Evolutionary conservation across 2,329 filamentous ascomycete genomes (phyloP), one percentile per base, ranked within the genome.

Genomic region (Bipolaris oryzae): DNA sequence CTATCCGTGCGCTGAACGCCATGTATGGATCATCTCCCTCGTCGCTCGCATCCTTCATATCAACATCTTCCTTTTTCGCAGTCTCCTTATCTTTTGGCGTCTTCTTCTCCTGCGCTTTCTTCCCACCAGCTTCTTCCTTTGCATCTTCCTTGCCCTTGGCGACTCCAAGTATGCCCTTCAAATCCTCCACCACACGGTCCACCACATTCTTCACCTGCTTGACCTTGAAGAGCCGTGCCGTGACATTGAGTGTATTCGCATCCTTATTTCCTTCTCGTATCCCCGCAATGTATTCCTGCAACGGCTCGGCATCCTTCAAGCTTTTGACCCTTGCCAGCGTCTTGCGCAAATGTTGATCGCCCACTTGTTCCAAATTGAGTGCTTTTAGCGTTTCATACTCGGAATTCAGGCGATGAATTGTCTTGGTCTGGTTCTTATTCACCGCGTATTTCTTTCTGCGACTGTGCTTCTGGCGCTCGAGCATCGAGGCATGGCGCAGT

Each of bases 381-480:
- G 71, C 82, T 78, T 88, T 88, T 49, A 87, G 71, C 20, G 82
- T 82, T 42, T 78, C 74, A 42, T 87, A 81, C 68, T 88, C 90
- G 33, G 83, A 82, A 60, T 90, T 84, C 31, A 93, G 77, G 18
- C 89, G 80, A 55, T 79, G 77, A 20, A 84, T 77, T 68, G 87
- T 76, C 21, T 73, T 72, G 18, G 73, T 73, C 31, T 84, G 79
- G 10, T 77, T 77, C 35, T 81, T 78, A 7, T 72, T 62, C 38
- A 74, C 77, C 0, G 84, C 84, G 2, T 77, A 79, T 69, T 88
- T 88, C 63, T 82, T 80, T 54, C 88, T 83, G 57, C 90, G 79
- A 20, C 85, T 82, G 55, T 87, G 82, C 62, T 92, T 90, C 77
- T 94, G 91, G 43, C 90, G 84, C 79, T 94, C 90, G 70, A 91